Percentiles rank a stretch among this genome's conserved stretches.
These are phyloP conservation scores for Colletotrichum salicis DNA, from an alignment of 2,329 filamentous ascomycete genomes.

Conservation along the genomic window DNA sequence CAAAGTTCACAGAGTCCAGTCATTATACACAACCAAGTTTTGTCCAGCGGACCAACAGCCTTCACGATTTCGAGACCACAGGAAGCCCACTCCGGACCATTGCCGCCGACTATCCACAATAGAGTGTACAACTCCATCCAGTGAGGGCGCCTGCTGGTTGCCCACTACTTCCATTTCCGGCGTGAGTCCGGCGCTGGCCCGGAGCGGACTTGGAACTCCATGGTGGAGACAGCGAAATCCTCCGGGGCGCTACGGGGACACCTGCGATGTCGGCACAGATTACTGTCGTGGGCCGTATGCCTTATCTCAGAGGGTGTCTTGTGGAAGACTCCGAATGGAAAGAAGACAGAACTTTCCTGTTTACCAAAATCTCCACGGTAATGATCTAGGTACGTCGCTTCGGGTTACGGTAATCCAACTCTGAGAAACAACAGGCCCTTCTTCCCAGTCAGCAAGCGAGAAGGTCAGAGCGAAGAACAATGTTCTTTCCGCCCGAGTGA, in stretches of 20 bases:
- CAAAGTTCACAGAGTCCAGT: too few relatives aligned
- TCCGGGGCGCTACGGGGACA: neutral
- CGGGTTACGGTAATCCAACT: neutral
- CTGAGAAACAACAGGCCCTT: neutral
- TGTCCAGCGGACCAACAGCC: too few relatives aligned
- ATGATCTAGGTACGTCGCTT: neutral
- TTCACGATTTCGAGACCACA: neutral
- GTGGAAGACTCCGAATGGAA: neutral
- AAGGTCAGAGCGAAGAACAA: neutral
- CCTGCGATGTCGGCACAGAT: neutral
- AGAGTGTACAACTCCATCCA: conserved; percentile 23
- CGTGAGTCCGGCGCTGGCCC: neutral
- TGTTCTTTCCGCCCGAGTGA: neutral
- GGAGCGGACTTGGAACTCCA: conserved; percentile 23
- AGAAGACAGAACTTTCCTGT: neutral
- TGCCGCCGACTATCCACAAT: neutral
- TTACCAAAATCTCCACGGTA: neutral
- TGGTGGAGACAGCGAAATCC: neutral
- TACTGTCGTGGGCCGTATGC: neutral
- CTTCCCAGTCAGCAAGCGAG: neutral
- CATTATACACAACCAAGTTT: too few relatives aligned
- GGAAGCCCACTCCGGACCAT: neutral
- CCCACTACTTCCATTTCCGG: conserved; percentile 13
- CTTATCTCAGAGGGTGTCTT: neutral
- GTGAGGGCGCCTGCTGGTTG: neutral